A percentile compares a stretch with the other conserved stretches of the same genome.
These are phyloP conservation scores for Stemphylium vesicarium DNA, from an alignment of 2,329 filamentous ascomycete genomes.

Conservation along the genomic window DNA sequence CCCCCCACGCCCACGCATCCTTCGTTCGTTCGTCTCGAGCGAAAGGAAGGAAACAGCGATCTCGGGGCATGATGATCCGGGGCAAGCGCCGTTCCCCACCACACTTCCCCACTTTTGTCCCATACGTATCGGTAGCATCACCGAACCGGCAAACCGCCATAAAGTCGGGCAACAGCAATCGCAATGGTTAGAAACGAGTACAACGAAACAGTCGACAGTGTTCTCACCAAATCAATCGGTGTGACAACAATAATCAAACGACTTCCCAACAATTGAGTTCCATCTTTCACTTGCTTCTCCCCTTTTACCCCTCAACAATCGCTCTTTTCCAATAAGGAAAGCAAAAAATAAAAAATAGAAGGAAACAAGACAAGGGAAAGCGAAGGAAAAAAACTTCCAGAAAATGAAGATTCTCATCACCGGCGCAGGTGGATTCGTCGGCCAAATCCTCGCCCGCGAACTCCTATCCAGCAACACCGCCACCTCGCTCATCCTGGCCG, in stretches of 20 bases:
- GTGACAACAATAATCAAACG: too few relatives aligned
- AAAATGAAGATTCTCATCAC: slow-evolving; percentile 63
- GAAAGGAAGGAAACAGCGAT: background rate
- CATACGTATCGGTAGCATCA: slow-evolving; percentile 11
- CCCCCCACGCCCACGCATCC: background rate
- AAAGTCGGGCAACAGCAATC: slow-evolving; percentile 1
- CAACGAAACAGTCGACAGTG: too few relatives aligned
- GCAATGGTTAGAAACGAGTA: background rate
- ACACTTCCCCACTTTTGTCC: slow-evolving; percentile 15
- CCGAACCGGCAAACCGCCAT: slow-evolving; percentile 10
- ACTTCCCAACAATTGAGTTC: too few relatives aligned
- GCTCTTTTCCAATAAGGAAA: background rate
- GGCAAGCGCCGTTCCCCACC: slow-evolving; percentile 20
- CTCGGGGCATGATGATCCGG: slow-evolving; percentile 15
- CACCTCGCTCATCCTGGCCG: slow-evolving; percentile 61
- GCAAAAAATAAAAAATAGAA: background rate
- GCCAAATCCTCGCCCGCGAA: slow-evolving; percentile 64
- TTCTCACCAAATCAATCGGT: too few relatives aligned
- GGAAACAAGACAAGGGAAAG: too few relatives aligned
- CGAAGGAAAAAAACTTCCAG: background rate
- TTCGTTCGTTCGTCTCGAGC: background rate
- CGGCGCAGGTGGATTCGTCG: slow-evolving; percentile 69
- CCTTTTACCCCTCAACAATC: background rate
- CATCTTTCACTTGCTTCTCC: too few relatives aligned
- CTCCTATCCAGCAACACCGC: slow-evolving; percentile 57